Evolutionary conservation across 148 eudicot species (phyloP).

Genomic region (Nyssa sinensis): DNA sequence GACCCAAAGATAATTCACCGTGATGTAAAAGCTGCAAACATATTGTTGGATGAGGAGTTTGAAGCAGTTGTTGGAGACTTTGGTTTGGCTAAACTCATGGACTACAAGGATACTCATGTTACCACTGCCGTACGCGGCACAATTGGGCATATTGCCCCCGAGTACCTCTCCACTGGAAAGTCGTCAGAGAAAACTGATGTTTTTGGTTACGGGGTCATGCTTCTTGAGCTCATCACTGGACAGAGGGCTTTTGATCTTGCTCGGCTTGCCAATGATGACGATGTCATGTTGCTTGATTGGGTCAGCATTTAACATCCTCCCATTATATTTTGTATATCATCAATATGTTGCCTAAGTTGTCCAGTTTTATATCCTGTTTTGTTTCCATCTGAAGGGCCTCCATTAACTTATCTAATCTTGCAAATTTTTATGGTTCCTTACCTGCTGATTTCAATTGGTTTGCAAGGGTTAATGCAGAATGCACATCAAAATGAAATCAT

Average conservation of each 20-base stretch:
- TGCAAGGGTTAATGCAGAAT: no score
- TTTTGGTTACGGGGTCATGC: constrained; percentile 68
- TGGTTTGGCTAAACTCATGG: constrained; percentile 64
- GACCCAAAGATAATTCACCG: constrained; percentile 65
- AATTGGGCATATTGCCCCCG: constrained; percentile 69
- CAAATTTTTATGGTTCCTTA: not conserved
- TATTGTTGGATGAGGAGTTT: constrained; percentile 65
- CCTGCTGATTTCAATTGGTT: no score
- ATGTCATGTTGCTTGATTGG: constrained; percentile 63
- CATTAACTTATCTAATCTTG: not conserved
- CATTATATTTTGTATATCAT: constrained; percentile 2
- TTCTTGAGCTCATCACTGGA: constrained; percentile 64
- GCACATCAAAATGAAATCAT: not conserved
- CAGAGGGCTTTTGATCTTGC: constrained; percentile 68
- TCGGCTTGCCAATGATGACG: constrained; percentile 58
- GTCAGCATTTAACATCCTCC: constrained; percentile 30
- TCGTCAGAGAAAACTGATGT: constrained; percentile 68
- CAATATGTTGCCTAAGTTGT: not conserved
- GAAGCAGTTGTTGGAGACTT: constrained; percentile 73
- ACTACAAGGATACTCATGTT: constrained; percentile 62
- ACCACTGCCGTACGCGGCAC: constrained; percentile 65
- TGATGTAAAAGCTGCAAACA: constrained; percentile 69
- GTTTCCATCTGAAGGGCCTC: not conserved
- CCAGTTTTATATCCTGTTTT: not conserved
- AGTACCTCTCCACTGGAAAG: constrained; percentile 56